phyloP scores from a whole-genome alignment of 1,139 yeast species.

The Yamadazyma dushanensis region DNA sequence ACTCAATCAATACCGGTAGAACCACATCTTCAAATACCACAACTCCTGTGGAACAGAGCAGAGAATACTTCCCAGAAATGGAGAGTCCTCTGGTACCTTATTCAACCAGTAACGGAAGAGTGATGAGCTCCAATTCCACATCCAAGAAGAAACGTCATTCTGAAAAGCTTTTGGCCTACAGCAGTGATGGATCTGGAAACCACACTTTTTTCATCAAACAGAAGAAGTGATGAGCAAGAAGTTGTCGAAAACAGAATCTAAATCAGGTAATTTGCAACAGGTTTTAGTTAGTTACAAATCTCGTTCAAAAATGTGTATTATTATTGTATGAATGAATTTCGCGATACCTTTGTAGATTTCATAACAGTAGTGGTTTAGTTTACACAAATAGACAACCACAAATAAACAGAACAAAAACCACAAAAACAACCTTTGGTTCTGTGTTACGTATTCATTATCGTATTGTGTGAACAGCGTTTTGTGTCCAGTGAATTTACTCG shows the following conservation, averaged over 20 bases:
- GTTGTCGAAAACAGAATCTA: too few relatives aligned
- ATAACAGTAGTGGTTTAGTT: not conserved
- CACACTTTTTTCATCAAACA: conserved; percentile 41
- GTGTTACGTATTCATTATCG: too few relatives aligned
- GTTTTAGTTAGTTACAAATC: too few relatives aligned
- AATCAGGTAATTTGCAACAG: too few relatives aligned
- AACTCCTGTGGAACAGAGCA: conserved; percentile 15
- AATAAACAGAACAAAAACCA: not conserved
- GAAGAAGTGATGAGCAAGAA: conserved; percentile 34
- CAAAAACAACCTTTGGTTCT: too few relatives aligned
- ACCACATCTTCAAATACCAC: conserved; percentile 12
- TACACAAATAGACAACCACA: not conserved
- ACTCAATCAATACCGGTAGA: conserved; percentile 10
- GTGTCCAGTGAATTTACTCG: too few relatives aligned
- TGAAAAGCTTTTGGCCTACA: conserved; percentile 43
- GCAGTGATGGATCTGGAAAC: conserved; percentile 44
- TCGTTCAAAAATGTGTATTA: too few relatives aligned
- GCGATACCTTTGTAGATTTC: conserved; percentile 4
- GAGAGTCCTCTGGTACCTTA: conserved; percentile 16
- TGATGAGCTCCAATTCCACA: conserved; percentile 21
- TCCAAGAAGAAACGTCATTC: conserved; percentile 23
- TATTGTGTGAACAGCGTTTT: too few relatives aligned
- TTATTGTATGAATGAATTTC: not conserved
- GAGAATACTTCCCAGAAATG: conserved; percentile 15
- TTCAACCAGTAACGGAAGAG: conserved; percentile 19